Base-by-base conservation (phyloP, 352 stramenopile species). In the Thalassiosira ordinaria region DNA sequence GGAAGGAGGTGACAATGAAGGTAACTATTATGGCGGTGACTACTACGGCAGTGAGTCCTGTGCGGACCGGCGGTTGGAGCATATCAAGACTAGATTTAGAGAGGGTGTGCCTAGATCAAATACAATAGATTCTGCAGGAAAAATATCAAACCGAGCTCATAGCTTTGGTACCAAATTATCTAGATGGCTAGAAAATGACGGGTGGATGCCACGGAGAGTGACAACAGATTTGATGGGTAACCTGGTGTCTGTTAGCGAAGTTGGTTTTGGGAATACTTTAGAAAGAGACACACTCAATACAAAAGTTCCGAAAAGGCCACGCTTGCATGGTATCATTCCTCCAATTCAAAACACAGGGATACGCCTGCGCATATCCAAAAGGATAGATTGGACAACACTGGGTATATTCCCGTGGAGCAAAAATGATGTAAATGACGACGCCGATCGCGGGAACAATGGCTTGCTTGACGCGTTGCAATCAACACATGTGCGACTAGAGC, bases 391-490 rank as follows among this genome's bases (percentile, higher is more conserved):
- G 66, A 69, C 66, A 20, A 72, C 68, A 7, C 24, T 82, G 2
- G 74, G 74, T 4, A 64, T 82, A 26, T 82, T 82, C 35, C 74
- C 74, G 11, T 82, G 74, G 74, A 82, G 74, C 44, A 73, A 59
- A n/a, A 66, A 56, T 26, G 51, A 29, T 59, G 7, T 2, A 29
- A 41, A 47, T 41, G 33, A 26, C 53, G 47, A 71, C 3, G 7
- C 1, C 5, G 44, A n/a, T 51, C 8, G 35, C 29, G 27, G 8
- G 35, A 66, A 20, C 22, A 66, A 37, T 16, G 61, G 61, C 27
- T n/a, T 26, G 29, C 39, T 64, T 1, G 33, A 64, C 2, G 24
- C 65, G 16, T 53, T 47, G 37, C 39, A 39, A 69, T 51, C 66
- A 16, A 78, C 61, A 20, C 70, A 26, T 47, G 27, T 73, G n/a